Evolutionary conservation across 2,329 filamentous ascomycete species (phyloP).

Genomic region (Sporothrix curviconia): DNA sequence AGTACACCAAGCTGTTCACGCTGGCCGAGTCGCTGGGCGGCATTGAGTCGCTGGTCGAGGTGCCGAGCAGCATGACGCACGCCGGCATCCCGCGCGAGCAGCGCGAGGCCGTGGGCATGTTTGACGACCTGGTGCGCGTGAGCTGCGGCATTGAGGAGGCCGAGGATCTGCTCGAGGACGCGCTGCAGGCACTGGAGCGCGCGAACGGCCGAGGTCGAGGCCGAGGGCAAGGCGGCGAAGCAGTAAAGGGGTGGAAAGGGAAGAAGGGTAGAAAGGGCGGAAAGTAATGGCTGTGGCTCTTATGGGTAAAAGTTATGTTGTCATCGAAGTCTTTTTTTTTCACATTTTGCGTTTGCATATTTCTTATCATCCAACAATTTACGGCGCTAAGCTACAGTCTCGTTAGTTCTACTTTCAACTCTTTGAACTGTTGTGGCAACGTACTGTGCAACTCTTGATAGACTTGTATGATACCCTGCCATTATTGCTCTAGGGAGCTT

Average conservation of each 20-base stretch:
- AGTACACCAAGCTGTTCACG: constrained; percentile 81
- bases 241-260: too few species aligned
- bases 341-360: background rate
- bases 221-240: background rate
- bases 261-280: too few species aligned
- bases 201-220: constrained; percentile 43
- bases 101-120: constrained; percentile 88
- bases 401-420: too few species aligned
- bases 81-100: constrained; percentile 87
- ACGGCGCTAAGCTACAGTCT: too few species aligned
- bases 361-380: too few species aligned
- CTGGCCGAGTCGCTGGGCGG: constrained; percentile 85
- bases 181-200: constrained; percentile 67
- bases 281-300: too few species aligned
- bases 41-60: constrained; percentile 84
- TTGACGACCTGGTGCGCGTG: constrained; percentile 85
- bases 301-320: too few species aligned
- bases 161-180: constrained; percentile 74
- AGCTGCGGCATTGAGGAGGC: constrained; percentile 93
- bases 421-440: too few species aligned
- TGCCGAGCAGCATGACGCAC: constrained; percentile 95
- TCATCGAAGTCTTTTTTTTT: background rate
- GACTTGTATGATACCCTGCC: too few species aligned
- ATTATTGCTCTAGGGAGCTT: too few species aligned
- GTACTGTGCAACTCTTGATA: too few species aligned